phyloP scores from a whole-genome alignment of 306 rosid species.

The Malus fusca region DNA sequence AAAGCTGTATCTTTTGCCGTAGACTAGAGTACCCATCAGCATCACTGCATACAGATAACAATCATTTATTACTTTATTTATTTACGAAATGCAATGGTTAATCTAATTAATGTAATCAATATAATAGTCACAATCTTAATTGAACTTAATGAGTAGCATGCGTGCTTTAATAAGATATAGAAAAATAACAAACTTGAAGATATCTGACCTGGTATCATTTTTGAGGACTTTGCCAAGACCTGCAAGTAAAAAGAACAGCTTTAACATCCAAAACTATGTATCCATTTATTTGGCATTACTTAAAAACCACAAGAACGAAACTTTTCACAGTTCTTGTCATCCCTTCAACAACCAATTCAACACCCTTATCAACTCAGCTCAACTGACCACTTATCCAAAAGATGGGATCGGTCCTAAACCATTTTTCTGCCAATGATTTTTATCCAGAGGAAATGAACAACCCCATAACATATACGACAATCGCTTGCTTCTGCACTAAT shows the following conservation, averaged over 20 bases:
- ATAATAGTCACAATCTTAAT: neutral
- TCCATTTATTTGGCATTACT: neutral
- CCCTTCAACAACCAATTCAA: neutral
- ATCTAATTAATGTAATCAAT: neutral
- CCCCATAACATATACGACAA: neutral
- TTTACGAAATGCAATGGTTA: neutral
- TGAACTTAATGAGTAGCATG: neutral
- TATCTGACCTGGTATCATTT: slow-evolving; percentile 95
- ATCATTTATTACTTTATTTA: neutral
- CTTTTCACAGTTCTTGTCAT: neutral
- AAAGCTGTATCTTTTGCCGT: slow-evolving; percentile 63
- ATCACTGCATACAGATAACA: slow-evolving; percentile 59
- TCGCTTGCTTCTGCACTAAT: neutral
- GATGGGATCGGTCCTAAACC: neutral
- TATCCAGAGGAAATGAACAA: neutral
- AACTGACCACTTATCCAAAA: neutral
- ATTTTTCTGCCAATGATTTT: neutral
- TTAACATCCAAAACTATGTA: neutral
- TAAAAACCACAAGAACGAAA: neutral
- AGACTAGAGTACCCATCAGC: slow-evolving; percentile 90
- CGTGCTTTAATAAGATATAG: neutral
- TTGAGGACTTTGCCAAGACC: slow-evolving; percentile 97
- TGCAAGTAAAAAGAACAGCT: slow-evolving; percentile 31
- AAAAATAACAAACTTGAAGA: neutral
- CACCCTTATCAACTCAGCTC: neutral